Conservation (phyloP, 805 yeast genomes). For the Candida yuanshanica region DNA sequence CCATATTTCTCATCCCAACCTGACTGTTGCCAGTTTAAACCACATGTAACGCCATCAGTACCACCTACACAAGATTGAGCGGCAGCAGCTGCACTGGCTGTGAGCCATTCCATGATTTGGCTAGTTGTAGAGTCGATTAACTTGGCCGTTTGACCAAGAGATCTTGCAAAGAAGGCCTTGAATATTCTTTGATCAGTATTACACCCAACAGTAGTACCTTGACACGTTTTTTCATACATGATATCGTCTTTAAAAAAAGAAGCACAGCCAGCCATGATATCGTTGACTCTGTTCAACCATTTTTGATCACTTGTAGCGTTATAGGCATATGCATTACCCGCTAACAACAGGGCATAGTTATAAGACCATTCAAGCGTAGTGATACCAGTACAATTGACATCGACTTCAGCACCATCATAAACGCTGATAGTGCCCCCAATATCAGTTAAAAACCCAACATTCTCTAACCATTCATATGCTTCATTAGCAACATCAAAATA, state of each 20-base stretch:
- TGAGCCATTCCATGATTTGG: slow-evolving; percentile 37
- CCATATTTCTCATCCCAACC: slow-evolving; percentile 66
- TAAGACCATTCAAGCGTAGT: slow-evolving; percentile 59
- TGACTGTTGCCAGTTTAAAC: slow-evolving; percentile 53
- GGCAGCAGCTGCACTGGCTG: slow-evolving; percentile 57
- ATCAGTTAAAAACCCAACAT: slow-evolving; percentile 37
- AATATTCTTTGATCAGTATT: slow-evolving; percentile 75
- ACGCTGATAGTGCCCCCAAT: slow-evolving; percentile 31
- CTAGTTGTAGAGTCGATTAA: slow-evolving; percentile 43
- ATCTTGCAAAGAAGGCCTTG: slow-evolving; percentile 62
- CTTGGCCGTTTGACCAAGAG: slow-evolving; percentile 51
- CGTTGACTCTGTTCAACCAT: slow-evolving; percentile 45
- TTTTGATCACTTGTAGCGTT: slow-evolving; percentile 46
- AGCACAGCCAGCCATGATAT: slow-evolving; percentile 39
- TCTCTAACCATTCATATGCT: slow-evolving; percentile 57
- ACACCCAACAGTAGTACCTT: slow-evolving; percentile 39
- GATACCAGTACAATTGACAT: slow-evolving; percentile 42
- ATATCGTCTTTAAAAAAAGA: slow-evolving; percentile 44
- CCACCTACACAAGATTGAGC: slow-evolving; percentile 73
- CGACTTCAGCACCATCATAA: slow-evolving; percentile 55
- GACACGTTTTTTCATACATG: slow-evolving; percentile 62
- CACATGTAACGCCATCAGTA: slow-evolving; percentile 70
- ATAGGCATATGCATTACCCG: slow-evolving; percentile 68
- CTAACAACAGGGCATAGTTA: slow-evolving; percentile 60
- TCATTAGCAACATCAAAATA: slow-evolving; percentile 48